phyloP scores from a whole-genome alignment of 1,139 yeast genomes.

The Yamadazyma dushanensis region DNA sequence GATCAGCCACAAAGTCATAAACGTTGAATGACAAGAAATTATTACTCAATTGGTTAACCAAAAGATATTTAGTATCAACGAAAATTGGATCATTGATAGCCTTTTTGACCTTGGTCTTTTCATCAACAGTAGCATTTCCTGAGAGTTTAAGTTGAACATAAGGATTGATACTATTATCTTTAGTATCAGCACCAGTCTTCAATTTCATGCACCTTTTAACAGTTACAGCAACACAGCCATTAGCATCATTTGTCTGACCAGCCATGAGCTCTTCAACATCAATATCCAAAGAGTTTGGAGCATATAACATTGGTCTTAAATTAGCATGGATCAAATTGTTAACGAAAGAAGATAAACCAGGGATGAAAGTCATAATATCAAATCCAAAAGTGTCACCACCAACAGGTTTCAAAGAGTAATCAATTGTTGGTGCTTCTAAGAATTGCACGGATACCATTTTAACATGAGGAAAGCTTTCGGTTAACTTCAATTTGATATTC shows the following conservation, averaged over 20 bases:
- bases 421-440: constrained; percentile 75
- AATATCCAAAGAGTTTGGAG: constrained; percentile 77
- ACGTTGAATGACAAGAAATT: constrained; percentile 54
- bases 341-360: constrained; percentile 76
- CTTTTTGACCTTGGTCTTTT: constrained; percentile 59
- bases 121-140: constrained; percentile 41
- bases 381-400: constrained; percentile 84
- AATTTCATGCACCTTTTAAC: constrained; percentile 53
- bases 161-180: constrained; percentile 56
- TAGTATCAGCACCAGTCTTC: constrained; percentile 40
- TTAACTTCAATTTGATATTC: constrained; percentile 63
- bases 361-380: constrained; percentile 80
- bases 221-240: constrained; percentile 67
- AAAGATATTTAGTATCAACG: constrained; percentile 62
- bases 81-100: constrained; percentile 57
- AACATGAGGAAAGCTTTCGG: constrained; percentile 71
- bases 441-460: constrained; percentile 69
- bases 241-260: constrained; percentile 61
- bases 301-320: constrained; percentile 75
- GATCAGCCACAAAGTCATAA: constrained; percentile 49
- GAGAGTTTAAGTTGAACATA: constrained; percentile 53
- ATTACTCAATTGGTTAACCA: constrained; percentile 59
- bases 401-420: constrained; percentile 79
- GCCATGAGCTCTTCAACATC: constrained; percentile 72
- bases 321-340: constrained; percentile 66